Evolutionary conservation across 2,329 filamentous ascomycete genomes (phyloP).

Genomic region (Clonostachys solani): DNA sequence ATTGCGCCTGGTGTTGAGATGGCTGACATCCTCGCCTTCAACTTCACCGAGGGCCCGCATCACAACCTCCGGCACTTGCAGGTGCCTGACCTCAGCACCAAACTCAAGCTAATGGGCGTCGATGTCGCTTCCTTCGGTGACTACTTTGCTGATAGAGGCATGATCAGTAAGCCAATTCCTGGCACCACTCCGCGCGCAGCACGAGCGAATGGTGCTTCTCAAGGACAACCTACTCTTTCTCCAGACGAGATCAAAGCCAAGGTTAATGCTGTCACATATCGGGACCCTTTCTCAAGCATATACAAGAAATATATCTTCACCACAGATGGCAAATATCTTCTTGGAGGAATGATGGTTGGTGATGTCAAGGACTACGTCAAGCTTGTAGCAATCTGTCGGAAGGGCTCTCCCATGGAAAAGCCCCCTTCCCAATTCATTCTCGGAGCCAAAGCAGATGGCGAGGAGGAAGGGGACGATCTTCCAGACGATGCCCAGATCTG

Average conservation of each 20-base stretch:
- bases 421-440: constrained; percentile 81
- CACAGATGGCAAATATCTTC: constrained; percentile 79
- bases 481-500: constrained; percentile 86
- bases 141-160: constrained; percentile 84
- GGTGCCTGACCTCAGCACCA: constrained; percentile 83
- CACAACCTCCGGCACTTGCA: constrained; percentile 70
- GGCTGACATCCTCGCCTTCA: constrained; percentile 88
- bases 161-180: constrained; percentile 26
- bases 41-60: constrained; percentile 76
- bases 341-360: constrained; percentile 97
- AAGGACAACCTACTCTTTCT: background rate
- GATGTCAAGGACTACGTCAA: constrained; percentile 90
- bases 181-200: background rate
- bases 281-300: constrained; percentile 80
- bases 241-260: constrained; percentile 1
- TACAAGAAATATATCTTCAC: constrained; percentile 97
- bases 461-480: constrained; percentile 72
- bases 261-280: constrained; percentile 84
- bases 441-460: constrained; percentile 68
- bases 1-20: constrained; percentile 90
- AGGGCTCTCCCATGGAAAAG: constrained; percentile 72
- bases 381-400: constrained; percentile 81
- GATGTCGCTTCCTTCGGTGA: constrained; percentile 93
- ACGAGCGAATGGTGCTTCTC: constrained; percentile 14
- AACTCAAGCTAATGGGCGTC: constrained; percentile 83